These are phyloP conservation scores for Hansenula lynferdii DNA, from an alignment of 1,139 yeast genomes.

Conservation along the genomic window DNA sequence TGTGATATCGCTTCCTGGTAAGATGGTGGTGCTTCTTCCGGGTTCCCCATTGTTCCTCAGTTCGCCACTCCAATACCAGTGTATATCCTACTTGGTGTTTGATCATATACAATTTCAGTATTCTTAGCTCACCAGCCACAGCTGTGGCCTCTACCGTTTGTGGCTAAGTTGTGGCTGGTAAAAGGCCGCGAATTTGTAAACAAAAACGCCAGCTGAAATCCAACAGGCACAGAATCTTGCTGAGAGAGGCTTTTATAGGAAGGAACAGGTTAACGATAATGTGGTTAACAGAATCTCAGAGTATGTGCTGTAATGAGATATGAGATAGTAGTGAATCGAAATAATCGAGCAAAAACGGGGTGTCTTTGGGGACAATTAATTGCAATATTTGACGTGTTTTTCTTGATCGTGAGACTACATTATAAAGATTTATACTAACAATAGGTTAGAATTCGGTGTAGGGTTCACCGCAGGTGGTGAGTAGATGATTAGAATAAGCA, in stretches of 20 bases:
- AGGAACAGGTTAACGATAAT: conserved; percentile 35
- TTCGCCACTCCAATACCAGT: background rate
- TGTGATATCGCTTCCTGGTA: conserved; percentile 1
- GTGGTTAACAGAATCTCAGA: conserved; percentile 79
- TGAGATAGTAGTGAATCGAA: background rate
- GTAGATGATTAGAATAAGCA: background rate
- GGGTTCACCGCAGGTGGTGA: conserved; percentile 85
- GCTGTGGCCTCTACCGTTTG: too few relatives aligned
- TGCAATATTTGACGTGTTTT: conserved; percentile 2
- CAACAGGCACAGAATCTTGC: background rate
- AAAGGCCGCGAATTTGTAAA: too few relatives aligned
- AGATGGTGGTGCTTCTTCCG: conserved; percentile 1
- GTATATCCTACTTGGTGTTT: too few relatives aligned
- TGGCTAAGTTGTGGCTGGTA: too few relatives aligned
- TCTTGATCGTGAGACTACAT: too few relatives aligned
- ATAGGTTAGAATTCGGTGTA: conserved; percentile 72
- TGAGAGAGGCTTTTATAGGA: background rate
- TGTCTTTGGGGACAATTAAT: too few relatives aligned
- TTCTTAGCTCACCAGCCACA: too few relatives aligned
- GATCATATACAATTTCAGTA: too few relatives aligned
- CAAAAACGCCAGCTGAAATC: too few relatives aligned
- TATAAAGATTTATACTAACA: conserved; percentile 6
- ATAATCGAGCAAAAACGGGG: too few relatives aligned
- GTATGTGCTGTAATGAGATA: conserved; percentile 37
- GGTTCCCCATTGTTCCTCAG: background rate